Evolutionary conservation across 441 rosid species (phyloP).

Genomic region (Rhodomyrtus psidioides): DNA sequence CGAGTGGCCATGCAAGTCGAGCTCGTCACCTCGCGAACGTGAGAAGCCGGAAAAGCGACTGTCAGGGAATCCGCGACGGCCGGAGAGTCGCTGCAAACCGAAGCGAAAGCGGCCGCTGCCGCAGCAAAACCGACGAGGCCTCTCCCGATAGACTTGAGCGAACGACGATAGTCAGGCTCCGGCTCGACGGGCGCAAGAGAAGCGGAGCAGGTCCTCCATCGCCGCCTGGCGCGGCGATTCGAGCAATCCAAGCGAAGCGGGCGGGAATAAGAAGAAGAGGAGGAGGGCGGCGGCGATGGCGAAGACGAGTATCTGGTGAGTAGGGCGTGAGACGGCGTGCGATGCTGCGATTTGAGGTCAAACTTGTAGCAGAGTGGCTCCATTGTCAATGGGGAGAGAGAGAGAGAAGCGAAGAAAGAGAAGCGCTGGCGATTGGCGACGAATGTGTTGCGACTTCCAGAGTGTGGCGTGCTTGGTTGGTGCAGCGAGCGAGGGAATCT

Average conservation of each 20-base stretch:
- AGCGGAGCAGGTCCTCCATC: slow-evolving; percentile 14
- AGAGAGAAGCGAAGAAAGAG: neutral
- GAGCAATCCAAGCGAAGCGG: slow-evolving; percentile 10
- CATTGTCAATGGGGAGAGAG: slow-evolving; percentile 20
- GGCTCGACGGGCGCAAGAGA: slow-evolving; percentile 4
- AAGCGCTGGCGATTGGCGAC: neutral
- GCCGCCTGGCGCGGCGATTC: slow-evolving; percentile 7
- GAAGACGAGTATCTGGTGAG: slow-evolving; percentile 13
- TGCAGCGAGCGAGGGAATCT: neutral
- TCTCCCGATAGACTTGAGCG: slow-evolving; percentile 25
- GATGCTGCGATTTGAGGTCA: slow-evolving; percentile 14
- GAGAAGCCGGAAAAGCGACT: slow-evolving; percentile 11
- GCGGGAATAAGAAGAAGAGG: slow-evolving; percentile 5
- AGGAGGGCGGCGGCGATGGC: neutral
- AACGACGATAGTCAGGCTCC: neutral
- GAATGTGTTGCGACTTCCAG: slow-evolving; percentile 27
- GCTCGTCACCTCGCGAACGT: neutral
- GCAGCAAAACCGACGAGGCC: slow-evolving; percentile 48
- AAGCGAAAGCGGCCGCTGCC: slow-evolving; percentile 38
- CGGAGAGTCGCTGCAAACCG: slow-evolving; percentile 43
- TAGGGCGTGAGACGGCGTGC: slow-evolving; percentile 4
- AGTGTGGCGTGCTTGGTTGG: neutral
- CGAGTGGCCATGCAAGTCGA: neutral
- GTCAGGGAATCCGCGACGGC: slow-evolving; percentile 37
- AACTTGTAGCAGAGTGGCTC: slow-evolving; percentile 26